Percentiles rank a stretch among this genome's conserved stretches.
Conservation (phyloP, 2,329 filamentous ascomycete genomes). For the Falciphora oryzae region DNA sequence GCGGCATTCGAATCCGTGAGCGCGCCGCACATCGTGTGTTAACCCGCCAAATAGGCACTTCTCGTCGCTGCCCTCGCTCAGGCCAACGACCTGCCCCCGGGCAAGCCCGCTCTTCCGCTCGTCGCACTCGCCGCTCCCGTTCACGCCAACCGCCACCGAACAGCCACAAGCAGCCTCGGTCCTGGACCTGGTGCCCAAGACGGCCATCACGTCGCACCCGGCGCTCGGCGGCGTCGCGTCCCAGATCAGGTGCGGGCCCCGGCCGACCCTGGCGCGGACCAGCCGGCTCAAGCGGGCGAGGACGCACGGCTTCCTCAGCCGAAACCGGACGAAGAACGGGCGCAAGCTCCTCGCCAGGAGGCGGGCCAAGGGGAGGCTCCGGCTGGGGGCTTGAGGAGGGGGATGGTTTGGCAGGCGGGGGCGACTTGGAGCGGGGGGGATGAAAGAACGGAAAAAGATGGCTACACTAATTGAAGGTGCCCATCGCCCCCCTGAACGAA, state of each 20-base stretch:
- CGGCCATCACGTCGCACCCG: constrained; percentile 46
- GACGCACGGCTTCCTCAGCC: constrained; percentile 50
- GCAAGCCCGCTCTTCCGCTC: constrained; percentile 24
- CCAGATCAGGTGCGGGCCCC: constrained; percentile 53
- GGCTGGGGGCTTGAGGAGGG: constrained; percentile 28
- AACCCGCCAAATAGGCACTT: constrained; percentile 20
- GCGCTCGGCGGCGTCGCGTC: constrained; percentile 35
- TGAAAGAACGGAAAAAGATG: not conserved
- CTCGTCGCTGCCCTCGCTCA: constrained; percentile 41
- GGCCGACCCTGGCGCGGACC: constrained; percentile 49
- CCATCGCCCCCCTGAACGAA: not conserved
- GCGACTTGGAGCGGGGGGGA: not conserved
- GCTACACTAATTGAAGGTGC: too few relatives aligned
- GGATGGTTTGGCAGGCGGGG: not conserved
- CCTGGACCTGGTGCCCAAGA: constrained; percentile 38
- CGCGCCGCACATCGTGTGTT: not conserved
- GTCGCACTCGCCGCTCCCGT: constrained; percentile 17
- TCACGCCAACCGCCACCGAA: constrained; percentile 15
- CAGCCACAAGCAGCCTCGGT: constrained; percentile 9
- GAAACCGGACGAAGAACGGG: constrained; percentile 44
- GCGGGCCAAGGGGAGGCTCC: constrained; percentile 45
- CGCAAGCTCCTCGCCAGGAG: constrained; percentile 47
- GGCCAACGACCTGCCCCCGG: constrained; percentile 31
- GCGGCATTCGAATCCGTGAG: too few relatives aligned
- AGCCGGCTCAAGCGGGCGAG: constrained; percentile 54